phyloP scores from a whole-genome alignment of 495 filamentous ascomycete species.

The Neurospora sp. region DNA sequence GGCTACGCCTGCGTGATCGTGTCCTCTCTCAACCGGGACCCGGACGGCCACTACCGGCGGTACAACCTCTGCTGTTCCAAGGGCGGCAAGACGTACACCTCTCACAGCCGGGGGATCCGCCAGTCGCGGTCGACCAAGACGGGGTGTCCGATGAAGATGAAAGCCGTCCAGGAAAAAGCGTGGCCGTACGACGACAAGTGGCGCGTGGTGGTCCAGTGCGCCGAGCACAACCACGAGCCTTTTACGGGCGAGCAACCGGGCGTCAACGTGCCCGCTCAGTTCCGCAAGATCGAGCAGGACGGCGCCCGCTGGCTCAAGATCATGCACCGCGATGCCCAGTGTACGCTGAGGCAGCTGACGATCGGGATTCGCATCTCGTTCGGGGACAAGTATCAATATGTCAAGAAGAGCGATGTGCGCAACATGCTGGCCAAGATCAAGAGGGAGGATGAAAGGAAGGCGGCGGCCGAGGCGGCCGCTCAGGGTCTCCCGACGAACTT shows the following conservation, averaged over 20 bases:
- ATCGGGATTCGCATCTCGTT: slow-evolving; percentile 26
- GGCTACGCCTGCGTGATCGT: slow-evolving; percentile 25
- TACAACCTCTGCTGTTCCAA: slow-evolving; percentile 29
- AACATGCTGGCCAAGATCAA: slow-evolving; percentile 28
- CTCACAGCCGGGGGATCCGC: slow-evolving; percentile 20
- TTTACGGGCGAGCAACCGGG: slow-evolving; percentile 22
- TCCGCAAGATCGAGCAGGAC: slow-evolving; percentile 27
- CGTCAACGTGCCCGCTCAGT: slow-evolving; percentile 21
- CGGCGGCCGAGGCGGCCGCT: slow-evolving; percentile 9
- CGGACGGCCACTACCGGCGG: slow-evolving; percentile 22
- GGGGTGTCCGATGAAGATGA: slow-evolving; percentile 25
- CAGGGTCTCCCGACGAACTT: slow-evolving; percentile 15
- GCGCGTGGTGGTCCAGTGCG: slow-evolving; percentile 24
- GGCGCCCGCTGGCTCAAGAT: slow-evolving; percentile 25
- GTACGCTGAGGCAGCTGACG: slow-evolving; percentile 23
- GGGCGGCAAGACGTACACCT: slow-evolving; percentile 26
- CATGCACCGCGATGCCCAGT: slow-evolving; percentile 27
- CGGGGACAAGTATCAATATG: slow-evolving; percentile 30
- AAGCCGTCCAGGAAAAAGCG: slow-evolving; percentile 24
- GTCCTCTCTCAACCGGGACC: slow-evolving; percentile 23
- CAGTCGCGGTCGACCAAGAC: slow-evolving; percentile 22
- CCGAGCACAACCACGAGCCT: slow-evolving; percentile 27
- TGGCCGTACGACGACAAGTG: slow-evolving; percentile 28
- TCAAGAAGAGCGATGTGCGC: slow-evolving; percentile 24
- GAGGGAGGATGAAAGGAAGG: slow-evolving; percentile 23